These are phyloP conservation scores for Adansonia madagascariensis DNA, from an alignment of 441 rosid genomes.

Conservation along the genomic window DNA sequence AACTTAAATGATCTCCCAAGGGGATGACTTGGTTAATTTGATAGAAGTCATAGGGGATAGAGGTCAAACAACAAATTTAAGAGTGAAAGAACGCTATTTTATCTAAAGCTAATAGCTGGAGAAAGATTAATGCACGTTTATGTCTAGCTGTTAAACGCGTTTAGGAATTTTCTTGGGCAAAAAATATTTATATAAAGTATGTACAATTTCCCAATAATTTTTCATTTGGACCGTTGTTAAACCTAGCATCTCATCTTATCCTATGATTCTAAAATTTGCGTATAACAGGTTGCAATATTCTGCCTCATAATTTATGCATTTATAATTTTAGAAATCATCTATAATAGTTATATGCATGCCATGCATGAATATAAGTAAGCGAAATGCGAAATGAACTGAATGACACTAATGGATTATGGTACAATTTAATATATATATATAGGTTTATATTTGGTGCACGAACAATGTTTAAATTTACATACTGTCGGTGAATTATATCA, in stretches of 20 bases:
- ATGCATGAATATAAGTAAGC: background rate
- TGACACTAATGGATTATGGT: background rate
- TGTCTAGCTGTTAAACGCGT: slow-evolving; percentile 20
- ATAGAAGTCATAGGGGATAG: background rate
- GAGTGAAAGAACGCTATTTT: background rate
- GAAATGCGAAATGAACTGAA: background rate
- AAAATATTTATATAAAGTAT: background rate
- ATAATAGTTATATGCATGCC: background rate
- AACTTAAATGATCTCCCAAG: background rate
- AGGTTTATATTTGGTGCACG: too few species aligned
- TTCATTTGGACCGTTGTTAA: background rate
- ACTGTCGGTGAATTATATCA: too few species aligned
- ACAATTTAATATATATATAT: too few species aligned
- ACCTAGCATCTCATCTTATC: background rate
- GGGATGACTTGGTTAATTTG: background rate
- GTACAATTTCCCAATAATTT: background rate
- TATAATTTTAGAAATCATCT: background rate
- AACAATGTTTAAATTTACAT: too few species aligned
- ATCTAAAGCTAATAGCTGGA: background rate
- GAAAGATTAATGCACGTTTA: background rate
- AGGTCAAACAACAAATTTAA: background rate
- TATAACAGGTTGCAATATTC: background rate
- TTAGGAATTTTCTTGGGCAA: background rate
- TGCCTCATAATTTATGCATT: background rate
- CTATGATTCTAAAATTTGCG: background rate